A percentile compares a stretch with the other conserved stretches of the same genome.
phyloP scores from a whole-genome alignment of 176 grass and related monocot genomes.

The Oryza longistaminata region DNA sequence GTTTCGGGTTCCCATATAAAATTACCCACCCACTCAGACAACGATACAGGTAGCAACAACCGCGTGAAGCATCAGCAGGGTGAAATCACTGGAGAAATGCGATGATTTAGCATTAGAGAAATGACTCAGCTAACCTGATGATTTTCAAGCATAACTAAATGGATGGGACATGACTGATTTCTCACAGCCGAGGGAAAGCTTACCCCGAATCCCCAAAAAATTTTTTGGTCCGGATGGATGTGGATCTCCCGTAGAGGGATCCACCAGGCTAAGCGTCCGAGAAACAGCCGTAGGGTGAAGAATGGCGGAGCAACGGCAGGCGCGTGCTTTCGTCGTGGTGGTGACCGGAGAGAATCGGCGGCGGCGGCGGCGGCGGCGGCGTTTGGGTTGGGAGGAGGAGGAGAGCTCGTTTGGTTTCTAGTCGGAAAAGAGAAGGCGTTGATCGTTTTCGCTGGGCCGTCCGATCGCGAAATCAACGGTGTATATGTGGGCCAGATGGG shows the following conservation, averaged over 20 bases:
- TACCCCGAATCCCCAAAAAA: not conserved
- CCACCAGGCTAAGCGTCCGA: not conserved
- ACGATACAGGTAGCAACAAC: not conserved
- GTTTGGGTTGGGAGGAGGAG: not conserved
- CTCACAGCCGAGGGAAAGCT: not conserved
- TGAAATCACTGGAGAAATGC: not conserved
- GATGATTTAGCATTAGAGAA: not conserved
- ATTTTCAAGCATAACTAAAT: too few relatives aligned
- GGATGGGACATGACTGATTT: not conserved
- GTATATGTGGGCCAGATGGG: not conserved
- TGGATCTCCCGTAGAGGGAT: not conserved
- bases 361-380: not conserved
- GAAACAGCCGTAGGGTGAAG: not conserved
- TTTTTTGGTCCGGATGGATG: not conserved
- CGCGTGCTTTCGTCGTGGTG: not conserved
- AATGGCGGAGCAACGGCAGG: not conserved
- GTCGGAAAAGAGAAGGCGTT: too few relatives aligned
- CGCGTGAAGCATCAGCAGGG: not conserved
- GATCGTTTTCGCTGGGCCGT: not conserved
- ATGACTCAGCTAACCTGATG: not conserved
- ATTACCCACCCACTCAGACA: constrained; percentile 15
- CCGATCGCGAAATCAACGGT: too few relatives aligned
- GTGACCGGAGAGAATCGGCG: not conserved
- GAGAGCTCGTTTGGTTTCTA: not conserved
- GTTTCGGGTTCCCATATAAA: constrained; percentile 45